These are phyloP conservation scores for Lodderomyces jiufengensis DNA, from an alignment of 1,139 yeast genomes.

Conservation along the genomic window DNA sequence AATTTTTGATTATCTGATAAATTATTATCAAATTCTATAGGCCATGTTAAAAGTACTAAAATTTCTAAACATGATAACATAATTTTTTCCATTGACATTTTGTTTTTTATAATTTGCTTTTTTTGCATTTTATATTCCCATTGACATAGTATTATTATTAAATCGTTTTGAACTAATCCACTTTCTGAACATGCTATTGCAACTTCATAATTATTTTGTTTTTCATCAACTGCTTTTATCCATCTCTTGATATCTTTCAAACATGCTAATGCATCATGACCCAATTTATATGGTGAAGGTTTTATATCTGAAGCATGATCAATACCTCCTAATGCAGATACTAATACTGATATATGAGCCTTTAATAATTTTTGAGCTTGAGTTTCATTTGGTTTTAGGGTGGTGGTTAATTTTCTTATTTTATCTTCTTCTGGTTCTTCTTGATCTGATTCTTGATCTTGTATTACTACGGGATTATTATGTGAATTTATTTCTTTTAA, in stretches of 20 bases:
- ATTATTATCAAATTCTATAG: conserved; percentile 48
- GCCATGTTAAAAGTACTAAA: conserved; percentile 85
- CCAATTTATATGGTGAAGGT: conserved; percentile 65
- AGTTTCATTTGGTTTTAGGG: conserved; percentile 35
- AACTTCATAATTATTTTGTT: conserved; percentile 65
- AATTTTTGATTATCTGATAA: conserved; percentile 55
- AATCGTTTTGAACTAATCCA: conserved; percentile 68
- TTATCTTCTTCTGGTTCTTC: conserved; percentile 24
- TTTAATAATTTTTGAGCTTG: conserved; percentile 46
- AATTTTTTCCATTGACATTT: conserved; percentile 50
- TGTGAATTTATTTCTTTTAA: not conserved
- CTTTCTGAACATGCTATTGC: conserved; percentile 86
- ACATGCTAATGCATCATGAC: conserved; percentile 90
- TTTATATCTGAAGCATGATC: conserved; percentile 49
- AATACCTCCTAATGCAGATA: conserved; percentile 79
- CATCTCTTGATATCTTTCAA: conserved; percentile 83
- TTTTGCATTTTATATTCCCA: conserved; percentile 53
- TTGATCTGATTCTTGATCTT: conserved; percentile 9
- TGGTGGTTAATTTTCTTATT: conserved; percentile 25
- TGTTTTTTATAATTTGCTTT: conserved; percentile 26
- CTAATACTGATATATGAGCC: conserved; percentile 68
- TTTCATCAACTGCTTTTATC: conserved; percentile 81
- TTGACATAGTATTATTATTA: conserved; percentile 69
- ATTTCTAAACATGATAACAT: conserved; percentile 74
- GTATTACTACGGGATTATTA: not conserved